Percentiles rank a stretch among this genome's conserved stretches.
Conservation (phyloP, 2,329 filamentous ascomycete species). For the Trichoderma citrinoviride region DNA sequence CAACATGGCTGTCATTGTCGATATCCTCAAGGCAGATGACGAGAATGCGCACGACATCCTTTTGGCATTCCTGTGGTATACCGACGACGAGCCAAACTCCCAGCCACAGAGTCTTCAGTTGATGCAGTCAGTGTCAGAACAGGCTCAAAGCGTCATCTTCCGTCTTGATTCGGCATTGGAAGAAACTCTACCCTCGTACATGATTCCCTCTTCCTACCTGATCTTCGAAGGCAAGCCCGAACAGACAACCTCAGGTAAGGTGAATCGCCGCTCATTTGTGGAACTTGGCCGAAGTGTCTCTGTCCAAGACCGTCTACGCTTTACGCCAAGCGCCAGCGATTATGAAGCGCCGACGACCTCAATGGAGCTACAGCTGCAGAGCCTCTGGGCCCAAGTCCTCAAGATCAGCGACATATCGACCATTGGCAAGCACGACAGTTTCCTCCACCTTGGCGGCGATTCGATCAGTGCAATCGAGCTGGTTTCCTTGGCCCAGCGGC, state of each 20-base stretch:
- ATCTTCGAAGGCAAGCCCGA: conserved; percentile 23
- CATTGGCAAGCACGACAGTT: conserved; percentile 21
- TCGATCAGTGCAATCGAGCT: conserved; percentile 10
- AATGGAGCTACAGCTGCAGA: conserved; percentile 3
- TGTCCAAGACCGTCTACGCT: neutral
- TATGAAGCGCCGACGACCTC: neutral
- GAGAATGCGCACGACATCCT: neutral
- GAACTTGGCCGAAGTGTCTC: neutral
- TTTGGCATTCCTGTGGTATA: conserved; percentile 1
- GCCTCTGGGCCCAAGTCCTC: conserved; percentile 25
- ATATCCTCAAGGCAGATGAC: conserved; percentile 12
- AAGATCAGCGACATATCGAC: neutral
- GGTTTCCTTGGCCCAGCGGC: neutral
- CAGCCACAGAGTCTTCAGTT: conserved; percentile 1
- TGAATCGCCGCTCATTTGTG: conserved; percentile 15
- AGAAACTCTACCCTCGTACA: conserved; percentile 23
- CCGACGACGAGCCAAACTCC: neutral
- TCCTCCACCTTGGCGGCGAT: conserved; percentile 15
- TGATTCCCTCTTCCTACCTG: conserved; percentile 25
- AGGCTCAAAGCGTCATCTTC: neutral
- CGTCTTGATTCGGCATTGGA: conserved; percentile 21
- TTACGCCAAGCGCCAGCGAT: neutral
- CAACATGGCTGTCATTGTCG: conserved; percentile 4
- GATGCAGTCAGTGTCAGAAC: conserved; percentile 7
- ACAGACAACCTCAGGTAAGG: conserved; percentile 22